Evolutionary conservation across 345 rosid genomes (phyloP).

Genomic region (Cochlearia excelsa): DNA sequence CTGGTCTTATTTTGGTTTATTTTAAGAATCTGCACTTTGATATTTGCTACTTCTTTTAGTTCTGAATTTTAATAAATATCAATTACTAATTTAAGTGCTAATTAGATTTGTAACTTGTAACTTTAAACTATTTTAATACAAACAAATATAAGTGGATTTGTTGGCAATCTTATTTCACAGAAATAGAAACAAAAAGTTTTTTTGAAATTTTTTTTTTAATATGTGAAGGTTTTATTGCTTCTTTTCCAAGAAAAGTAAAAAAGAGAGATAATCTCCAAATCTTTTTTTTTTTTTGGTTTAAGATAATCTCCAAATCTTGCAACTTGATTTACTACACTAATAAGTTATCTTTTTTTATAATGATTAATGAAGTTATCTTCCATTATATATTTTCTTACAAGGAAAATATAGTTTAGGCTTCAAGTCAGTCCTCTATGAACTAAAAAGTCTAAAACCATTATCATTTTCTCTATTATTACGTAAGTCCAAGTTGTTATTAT

Average conservation of each 20-base stretch:
- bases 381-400: conserved; percentile 9
- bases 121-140: background rate
- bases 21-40: too few species aligned
- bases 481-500: conserved; percentile 2
- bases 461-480: background rate
- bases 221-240: conserved; percentile 22
- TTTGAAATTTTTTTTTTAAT: conserved; percentile 8
- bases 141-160: too few species aligned
- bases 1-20: background rate
- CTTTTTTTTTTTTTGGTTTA: too few species aligned
- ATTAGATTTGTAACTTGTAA: too few species aligned
- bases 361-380: too few species aligned
- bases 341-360: conserved; percentile 7
- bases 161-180: too few species aligned
- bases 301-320: conserved; percentile 12
- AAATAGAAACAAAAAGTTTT: background rate
- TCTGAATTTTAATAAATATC: too few species aligned
- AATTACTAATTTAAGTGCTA: too few species aligned
- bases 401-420: conserved; percentile 21
- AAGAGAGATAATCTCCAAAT: background rate
- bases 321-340: conserved; percentile 17
- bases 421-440: conserved; percentile 18
- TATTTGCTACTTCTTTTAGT: too few species aligned
- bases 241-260: conserved; percentile 20
- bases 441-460: background rate